Percentiles rank a stretch among this genome's conserved stretches.
These are phyloP conservation scores for Saccharomycopsis amapae DNA, from an alignment of 805 yeast genomes.

Conservation along the genomic window DNA sequence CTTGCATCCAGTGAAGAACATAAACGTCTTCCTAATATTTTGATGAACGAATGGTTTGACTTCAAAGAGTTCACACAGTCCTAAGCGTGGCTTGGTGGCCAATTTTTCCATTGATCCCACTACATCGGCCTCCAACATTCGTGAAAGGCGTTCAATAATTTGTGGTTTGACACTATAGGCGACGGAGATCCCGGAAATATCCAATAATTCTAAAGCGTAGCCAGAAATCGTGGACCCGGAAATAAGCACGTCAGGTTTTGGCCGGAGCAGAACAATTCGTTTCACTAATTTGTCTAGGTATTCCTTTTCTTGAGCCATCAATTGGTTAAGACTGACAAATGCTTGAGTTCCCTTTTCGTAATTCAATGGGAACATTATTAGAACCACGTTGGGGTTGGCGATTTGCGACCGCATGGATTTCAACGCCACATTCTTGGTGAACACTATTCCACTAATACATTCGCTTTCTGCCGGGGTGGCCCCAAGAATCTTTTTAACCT, in stretches of 20 bases:
- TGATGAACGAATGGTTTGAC: slow-evolving; percentile 58
- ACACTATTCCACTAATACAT: slow-evolving; percentile 70
- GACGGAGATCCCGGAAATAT: slow-evolving; percentile 73
- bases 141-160: slow-evolving; percentile 70
- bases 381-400: slow-evolving; percentile 63
- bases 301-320: slow-evolving; percentile 81
- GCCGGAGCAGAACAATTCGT: slow-evolving; percentile 57
- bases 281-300: slow-evolving; percentile 75
- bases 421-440: slow-evolving; percentile 76
- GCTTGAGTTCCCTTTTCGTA: slow-evolving; percentile 63
- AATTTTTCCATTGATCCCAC: slow-evolving; percentile 81
- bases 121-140: slow-evolving; percentile 78
- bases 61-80: slow-evolving; percentile 66
- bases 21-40: slow-evolving; percentile 56
- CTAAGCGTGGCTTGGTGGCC: slow-evolving; percentile 64
- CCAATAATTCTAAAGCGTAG: slow-evolving; percentile 62
- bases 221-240: slow-evolving; percentile 80
- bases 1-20: slow-evolving; percentile 72
- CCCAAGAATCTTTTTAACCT: slow-evolving; percentile 78
- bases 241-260: slow-evolving; percentile 70
- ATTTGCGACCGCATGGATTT: slow-evolving; percentile 67
- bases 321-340: slow-evolving; percentile 74
- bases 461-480: slow-evolving; percentile 55
- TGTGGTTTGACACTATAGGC: slow-evolving; percentile 75
- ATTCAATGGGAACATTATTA: slow-evolving; percentile 85